Conservation (phyloP, 805 yeast species). For the Candida palmyrensis region DNA sequence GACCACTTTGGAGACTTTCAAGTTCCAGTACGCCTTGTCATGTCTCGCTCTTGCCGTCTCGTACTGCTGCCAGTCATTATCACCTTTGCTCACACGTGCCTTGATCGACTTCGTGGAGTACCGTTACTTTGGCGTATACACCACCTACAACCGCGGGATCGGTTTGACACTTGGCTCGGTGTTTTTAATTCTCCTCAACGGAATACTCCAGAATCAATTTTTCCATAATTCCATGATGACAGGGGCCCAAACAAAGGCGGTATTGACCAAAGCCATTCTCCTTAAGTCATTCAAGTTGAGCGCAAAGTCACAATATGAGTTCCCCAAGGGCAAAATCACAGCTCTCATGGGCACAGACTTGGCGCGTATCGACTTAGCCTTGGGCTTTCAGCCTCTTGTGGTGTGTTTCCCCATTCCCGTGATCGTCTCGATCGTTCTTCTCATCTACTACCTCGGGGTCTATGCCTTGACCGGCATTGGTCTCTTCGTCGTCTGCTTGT, state of each 20-base stretch:
- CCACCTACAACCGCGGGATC: slow-evolving; percentile 53
- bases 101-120: slow-evolving; percentile 61
- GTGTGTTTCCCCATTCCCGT: slow-evolving; percentile 40
- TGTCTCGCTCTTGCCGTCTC: slow-evolving; percentile 38
- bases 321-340: slow-evolving; percentile 36
- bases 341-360: slow-evolving; percentile 40
- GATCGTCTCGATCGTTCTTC: slow-evolving; percentile 30
- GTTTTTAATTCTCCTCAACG: slow-evolving; percentile 44
- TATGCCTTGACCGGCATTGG: slow-evolving; percentile 39
- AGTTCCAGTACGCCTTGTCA: slow-evolving; percentile 37
- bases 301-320: slow-evolving; percentile 26
- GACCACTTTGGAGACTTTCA: slow-evolving; percentile 48
- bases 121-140: slow-evolving; percentile 38
- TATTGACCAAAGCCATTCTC: slow-evolving; percentile 34
- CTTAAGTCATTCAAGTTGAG: slow-evolving; percentile 34
- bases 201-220: slow-evolving; percentile 36
- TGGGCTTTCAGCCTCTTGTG: slow-evolving; percentile 39
- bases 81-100: slow-evolving; percentile 62
- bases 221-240: slow-evolving; percentile 39
- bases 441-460: slow-evolving; percentile 33
- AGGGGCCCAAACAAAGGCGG: slow-evolving; percentile 37
- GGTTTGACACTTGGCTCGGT: slow-evolving; percentile 75
- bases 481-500: slow-evolving; percentile 29
- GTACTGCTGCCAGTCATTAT: slow-evolving; percentile 48
- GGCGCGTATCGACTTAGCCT: slow-evolving; percentile 38